A percentile compares a stretch with the other conserved stretches of the same genome.
These are phyloP conservation scores for Epichloe scottii DNA, from an alignment of 2,329 filamentous ascomycete species.

Conservation along the genomic window DNA sequence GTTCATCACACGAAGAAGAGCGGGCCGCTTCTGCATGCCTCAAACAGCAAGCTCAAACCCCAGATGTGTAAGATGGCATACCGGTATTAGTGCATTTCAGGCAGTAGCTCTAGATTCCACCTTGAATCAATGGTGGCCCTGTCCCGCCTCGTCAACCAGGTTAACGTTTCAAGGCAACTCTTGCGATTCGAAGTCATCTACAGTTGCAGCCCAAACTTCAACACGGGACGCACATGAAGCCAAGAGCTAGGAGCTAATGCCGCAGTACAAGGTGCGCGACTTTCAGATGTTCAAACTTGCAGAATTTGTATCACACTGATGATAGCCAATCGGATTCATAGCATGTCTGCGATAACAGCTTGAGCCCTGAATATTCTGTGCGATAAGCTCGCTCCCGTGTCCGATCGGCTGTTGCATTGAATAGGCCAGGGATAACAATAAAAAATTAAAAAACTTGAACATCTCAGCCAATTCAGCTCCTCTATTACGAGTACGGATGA, in stretches of 20 bases:
- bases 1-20: too few species aligned
- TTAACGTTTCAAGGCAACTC: background rate
- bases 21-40: too few species aligned
- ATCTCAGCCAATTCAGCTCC: too few species aligned
- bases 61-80: too few species aligned
- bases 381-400: background rate
- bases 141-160: background rate
- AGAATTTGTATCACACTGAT: background rate
- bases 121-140: background rate
- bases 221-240: background rate
- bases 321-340: background rate
- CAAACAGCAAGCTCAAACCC: too few species aligned
- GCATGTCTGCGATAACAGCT: background rate
- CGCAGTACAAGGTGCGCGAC: background rate
- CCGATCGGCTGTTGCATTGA: too few species aligned
- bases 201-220: background rate
- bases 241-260: background rate
- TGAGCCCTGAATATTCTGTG: background rate
- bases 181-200: background rate
- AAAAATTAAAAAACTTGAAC: too few species aligned
- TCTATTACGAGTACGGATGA: background rate
- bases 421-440: too few species aligned
- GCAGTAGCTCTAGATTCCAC: background rate
- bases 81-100: too few species aligned
- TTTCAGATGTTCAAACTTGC: background rate